These are phyloP conservation scores for Ophiobolus disseminans DNA, from an alignment of 2,329 filamentous ascomycete species.

Conservation along the genomic window DNA sequence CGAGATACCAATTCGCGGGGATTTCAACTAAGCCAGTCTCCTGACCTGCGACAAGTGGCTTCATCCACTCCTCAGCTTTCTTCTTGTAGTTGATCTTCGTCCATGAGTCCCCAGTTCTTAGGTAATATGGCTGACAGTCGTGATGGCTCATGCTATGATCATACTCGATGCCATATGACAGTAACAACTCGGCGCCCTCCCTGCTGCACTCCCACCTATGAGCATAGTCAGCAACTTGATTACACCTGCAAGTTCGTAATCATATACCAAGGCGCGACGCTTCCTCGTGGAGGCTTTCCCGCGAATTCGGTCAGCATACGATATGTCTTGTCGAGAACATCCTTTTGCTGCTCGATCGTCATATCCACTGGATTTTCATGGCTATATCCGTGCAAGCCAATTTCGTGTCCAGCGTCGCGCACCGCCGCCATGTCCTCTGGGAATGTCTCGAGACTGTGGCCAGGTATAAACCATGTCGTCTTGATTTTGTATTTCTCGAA, in stretches of 20 bases:
- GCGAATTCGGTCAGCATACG: slow-evolving; percentile 73
- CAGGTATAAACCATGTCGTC: slow-evolving; percentile 69
- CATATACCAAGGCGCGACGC: slow-evolving; percentile 70
- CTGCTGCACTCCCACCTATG: slow-evolving; percentile 69
- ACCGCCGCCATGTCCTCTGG: slow-evolving; percentile 66
- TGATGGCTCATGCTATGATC: slow-evolving; percentile 72
- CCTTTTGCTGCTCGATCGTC: slow-evolving; percentile 74
- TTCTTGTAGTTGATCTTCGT: slow-evolving; percentile 71
- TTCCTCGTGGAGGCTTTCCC: slow-evolving; percentile 73
- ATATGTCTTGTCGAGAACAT: slow-evolving; percentile 78
- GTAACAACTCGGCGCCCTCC: slow-evolving; percentile 69
- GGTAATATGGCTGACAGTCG: slow-evolving; percentile 69
- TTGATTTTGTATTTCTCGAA: slow-evolving; percentile 77
- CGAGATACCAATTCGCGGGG: slow-evolving; percentile 70
- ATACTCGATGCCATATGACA: slow-evolving; percentile 72
- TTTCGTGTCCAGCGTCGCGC: slow-evolving; percentile 68
- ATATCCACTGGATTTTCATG: slow-evolving; percentile 75
- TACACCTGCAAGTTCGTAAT: not conserved
- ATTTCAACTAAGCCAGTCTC: slow-evolving; percentile 71
- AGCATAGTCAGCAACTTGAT: slow-evolving; percentile 45
- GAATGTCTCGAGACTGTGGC: slow-evolving; percentile 69
- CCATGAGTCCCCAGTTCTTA: slow-evolving; percentile 70
- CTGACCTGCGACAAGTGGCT: slow-evolving; percentile 65
- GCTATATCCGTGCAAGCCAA: slow-evolving; percentile 71
- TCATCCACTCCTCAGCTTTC: slow-evolving; percentile 70